These are phyloP conservation scores for Leptographium flavum DNA, from an alignment of 2,329 filamentous ascomycete species.

Conservation along the genomic window DNA sequence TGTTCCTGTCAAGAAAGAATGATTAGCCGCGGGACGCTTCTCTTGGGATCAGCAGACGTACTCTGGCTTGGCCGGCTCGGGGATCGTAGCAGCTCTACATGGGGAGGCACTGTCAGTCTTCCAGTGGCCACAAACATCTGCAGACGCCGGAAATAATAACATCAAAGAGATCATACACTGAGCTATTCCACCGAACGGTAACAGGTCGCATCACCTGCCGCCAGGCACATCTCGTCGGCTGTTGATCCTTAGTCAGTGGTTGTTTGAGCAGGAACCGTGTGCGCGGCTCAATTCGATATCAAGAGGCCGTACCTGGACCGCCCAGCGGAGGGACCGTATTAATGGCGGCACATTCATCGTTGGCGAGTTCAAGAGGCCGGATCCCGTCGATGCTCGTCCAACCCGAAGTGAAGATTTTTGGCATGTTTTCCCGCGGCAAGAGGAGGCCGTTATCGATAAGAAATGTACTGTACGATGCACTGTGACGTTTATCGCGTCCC, in stretches of 20 bases:
- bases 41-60: neutral
- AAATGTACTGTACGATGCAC: neutral
- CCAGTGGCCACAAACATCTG: too few species aligned
- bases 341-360: slow-evolving; percentile 21
- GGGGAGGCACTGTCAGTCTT: neutral
- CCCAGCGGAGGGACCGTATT: slow-evolving; percentile 21
- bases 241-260: neutral
- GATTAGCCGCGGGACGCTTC: neutral
- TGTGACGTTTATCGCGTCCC: too few species aligned
- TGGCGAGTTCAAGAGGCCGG: slow-evolving; percentile 6
- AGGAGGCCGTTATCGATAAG: slow-evolving; percentile 16
- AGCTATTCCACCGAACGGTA: slow-evolving; percentile 6
- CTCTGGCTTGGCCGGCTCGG: neutral
- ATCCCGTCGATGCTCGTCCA: neutral
- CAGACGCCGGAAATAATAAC: neutral
- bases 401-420: slow-evolving; percentile 7
- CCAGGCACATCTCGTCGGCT: slow-evolving; percentile 5
- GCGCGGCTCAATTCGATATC: neutral
- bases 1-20: neutral
- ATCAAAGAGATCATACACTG: slow-evolving; percentile 6
- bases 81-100: neutral
- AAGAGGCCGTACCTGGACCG: slow-evolving; percentile 10
- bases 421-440: neutral
- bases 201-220: slow-evolving; percentile 7
- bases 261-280: too few species aligned